Evolutionary conservation across 2,329 filamentous ascomycete genomes (phyloP).

Genomic region (Penicillium vulpinum): DNA sequence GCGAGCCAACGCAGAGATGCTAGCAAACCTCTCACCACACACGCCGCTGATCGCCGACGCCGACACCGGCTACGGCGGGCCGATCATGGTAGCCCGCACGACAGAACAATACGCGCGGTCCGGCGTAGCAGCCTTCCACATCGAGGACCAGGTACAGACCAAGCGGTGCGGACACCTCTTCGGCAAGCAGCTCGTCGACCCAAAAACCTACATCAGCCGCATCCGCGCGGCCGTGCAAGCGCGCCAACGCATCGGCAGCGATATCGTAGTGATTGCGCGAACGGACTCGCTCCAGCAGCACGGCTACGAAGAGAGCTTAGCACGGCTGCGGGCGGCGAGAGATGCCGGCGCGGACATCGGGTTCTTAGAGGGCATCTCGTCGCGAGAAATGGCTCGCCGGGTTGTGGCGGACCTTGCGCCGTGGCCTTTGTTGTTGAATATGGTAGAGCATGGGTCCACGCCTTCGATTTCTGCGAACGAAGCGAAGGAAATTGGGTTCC

Average conservation of each 20-base stretch:
- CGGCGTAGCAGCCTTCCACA: conserved; percentile 58
- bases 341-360: conserved; percentile 45
- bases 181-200: conserved; percentile 43
- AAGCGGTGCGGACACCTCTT: conserved; percentile 45
- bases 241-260: conserved; percentile 36
- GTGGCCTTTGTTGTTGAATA: conserved; percentile 46
- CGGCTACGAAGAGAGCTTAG: conserved; percentile 44
- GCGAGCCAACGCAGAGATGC: conserved; percentile 56
- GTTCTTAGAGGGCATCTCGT: conserved; percentile 45
- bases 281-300: conserved; percentile 40
- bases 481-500: conserved; percentile 43
- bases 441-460: conserved; percentile 47
- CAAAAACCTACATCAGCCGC: conserved; percentile 35
- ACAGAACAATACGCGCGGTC: conserved; percentile 53
- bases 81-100: conserved; percentile 51
- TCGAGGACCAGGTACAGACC: conserved; percentile 57
- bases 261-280: conserved; percentile 48
- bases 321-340: conserved; percentile 41
- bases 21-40: conserved; percentile 51
- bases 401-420: conserved; percentile 38
- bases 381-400: conserved; percentile 38
- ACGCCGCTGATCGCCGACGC: conserved; percentile 56
- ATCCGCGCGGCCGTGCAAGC: conserved; percentile 42
- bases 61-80: conserved; percentile 57
- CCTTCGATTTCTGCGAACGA: conserved; percentile 42